phyloP scores from a whole-genome alignment of 2,329 filamentous ascomycete species.

The Mycosphaerella sp. region DNA sequence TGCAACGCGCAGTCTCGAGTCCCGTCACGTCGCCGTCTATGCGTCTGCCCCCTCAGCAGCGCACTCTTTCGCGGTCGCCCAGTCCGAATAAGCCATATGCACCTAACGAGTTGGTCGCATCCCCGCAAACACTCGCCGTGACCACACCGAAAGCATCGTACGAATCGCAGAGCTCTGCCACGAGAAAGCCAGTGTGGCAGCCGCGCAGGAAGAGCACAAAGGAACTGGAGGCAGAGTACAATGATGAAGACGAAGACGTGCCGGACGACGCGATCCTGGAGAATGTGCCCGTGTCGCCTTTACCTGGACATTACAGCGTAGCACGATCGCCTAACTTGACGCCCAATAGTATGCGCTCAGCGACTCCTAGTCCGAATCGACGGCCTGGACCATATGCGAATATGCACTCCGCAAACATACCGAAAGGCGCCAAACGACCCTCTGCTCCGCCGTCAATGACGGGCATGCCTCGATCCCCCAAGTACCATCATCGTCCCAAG shows the following conservation, averaged over 20 bases:
- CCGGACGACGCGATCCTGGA: constrained; percentile 73
- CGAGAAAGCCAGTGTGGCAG: constrained; percentile 55
- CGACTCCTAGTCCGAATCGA: constrained; percentile 35
- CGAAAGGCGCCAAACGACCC: constrained; percentile 33
- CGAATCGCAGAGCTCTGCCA: constrained; percentile 15
- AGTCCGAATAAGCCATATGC: constrained; percentile 29
- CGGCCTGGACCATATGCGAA: constrained; percentile 24
- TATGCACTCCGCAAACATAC: constrained; percentile 34
- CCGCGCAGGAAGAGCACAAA: constrained; percentile 61
- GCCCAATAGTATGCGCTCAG: constrained; percentile 16
- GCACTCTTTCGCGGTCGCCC: constrained; percentile 29
- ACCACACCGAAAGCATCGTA: constrained; percentile 23
- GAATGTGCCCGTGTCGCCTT: constrained; percentile 73
- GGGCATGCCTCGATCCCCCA: constrained; percentile 28
- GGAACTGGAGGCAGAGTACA: constrained; percentile 71
- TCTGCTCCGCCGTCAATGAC: constrained; percentile 26
- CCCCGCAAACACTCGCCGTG: constrained; percentile 19
- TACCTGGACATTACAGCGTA: constrained; percentile 32
- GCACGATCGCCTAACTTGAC: constrained; percentile 20
- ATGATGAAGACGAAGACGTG: constrained; percentile 68
- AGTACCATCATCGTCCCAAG: constrained; percentile 24
- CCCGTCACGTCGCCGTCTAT: constrained; percentile 28
- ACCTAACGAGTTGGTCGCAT: constrained; percentile 19
- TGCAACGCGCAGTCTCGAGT: constrained; percentile 39
- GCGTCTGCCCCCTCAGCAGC: constrained; percentile 16